A percentile compares a stretch with the other conserved stretches of the same genome.
Evolutionary conservation across 257 asterid species (phyloP).

Genomic region (Salvia rosmarinus): DNA sequence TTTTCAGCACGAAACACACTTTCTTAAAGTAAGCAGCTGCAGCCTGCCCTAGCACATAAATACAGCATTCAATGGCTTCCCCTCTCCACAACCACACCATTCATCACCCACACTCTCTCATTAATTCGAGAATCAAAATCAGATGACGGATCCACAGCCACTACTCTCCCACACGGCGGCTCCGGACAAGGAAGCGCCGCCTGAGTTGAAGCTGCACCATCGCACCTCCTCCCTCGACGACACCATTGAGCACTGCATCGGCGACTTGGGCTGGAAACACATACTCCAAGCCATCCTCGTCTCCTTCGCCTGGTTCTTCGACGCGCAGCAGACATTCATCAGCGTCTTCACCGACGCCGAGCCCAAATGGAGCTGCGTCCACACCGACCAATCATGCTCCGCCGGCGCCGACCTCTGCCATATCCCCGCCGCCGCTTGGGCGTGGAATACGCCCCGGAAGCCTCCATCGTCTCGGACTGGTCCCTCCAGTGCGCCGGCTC

Average conservation of each 20-base stretch:
- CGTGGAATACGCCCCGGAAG: conserved; percentile 49
- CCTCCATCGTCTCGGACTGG: conserved; percentile 72
- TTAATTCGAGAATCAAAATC: not conserved
- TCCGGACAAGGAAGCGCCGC: not conserved
- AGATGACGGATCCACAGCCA: conserved; percentile 23
- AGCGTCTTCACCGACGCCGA: conserved; percentile 61
- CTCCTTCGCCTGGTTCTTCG: conserved; percentile 70
- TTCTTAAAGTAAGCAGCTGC: not conserved
- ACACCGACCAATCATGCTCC: not conserved
- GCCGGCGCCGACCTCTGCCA: conserved; percentile 33
- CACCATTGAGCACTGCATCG: conserved; percentile 66
- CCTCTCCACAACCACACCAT: not conserved
- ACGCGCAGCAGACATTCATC: conserved; percentile 72
- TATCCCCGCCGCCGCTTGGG: conserved; percentile 48
- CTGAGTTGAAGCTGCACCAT: conserved; percentile 11
- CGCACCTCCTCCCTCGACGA: conserved; percentile 51
- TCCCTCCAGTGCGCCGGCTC: conserved; percentile 63
- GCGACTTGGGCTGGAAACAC: conserved; percentile 61
- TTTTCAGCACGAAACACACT: no score
- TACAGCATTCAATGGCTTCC: not conserved
- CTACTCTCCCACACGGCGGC: conserved; percentile 24
- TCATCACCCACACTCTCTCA: not conserved
- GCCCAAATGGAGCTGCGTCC: conserved; percentile 54
- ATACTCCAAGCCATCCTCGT: conserved; percentile 54
- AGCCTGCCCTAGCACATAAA: not conserved